phyloP scores from a whole-genome alignment of 2,329 filamentous ascomycete species.

The Xylariales sp. region DNA sequence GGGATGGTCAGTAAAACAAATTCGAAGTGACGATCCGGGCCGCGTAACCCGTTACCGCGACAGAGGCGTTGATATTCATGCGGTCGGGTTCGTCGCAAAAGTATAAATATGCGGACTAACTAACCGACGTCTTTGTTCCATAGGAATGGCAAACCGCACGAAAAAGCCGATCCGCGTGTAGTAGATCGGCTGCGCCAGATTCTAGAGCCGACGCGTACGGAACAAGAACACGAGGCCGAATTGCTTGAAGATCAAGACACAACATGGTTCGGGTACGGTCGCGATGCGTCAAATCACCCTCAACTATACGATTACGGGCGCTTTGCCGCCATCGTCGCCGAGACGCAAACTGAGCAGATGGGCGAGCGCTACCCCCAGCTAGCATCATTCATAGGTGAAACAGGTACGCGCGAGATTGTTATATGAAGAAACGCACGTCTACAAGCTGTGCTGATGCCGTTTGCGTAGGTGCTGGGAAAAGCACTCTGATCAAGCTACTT shows the following conservation, averaged over 20 bases:
- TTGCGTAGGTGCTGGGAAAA: conserved; percentile 58
- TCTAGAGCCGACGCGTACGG: conserved; percentile 48
- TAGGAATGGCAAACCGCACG: conserved; percentile 51
- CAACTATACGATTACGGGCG: conserved; percentile 53
- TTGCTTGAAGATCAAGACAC: conserved; percentile 50
- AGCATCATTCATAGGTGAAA: conserved; percentile 59
- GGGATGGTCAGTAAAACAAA: conserved; percentile 47
- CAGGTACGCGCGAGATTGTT: conserved; percentile 44
- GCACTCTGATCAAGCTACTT: conserved; percentile 61
- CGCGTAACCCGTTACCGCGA: conserved; percentile 24
- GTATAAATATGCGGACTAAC: conserved; percentile 21
- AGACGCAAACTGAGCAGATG: conserved; percentile 45
- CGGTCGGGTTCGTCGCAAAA: background rate
- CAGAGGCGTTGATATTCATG: conserved; percentile 6
- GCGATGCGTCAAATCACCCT: conserved; percentile 47
- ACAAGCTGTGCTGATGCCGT: conserved; percentile 6
- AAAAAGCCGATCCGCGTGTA: conserved; percentile 49
- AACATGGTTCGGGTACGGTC: conserved; percentile 51
- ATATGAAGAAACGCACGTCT: background rate
- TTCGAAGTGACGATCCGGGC: conserved; percentile 12
- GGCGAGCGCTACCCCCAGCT: conserved; percentile 52
- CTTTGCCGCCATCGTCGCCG: conserved; percentile 57
- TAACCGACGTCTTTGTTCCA: conserved; percentile 37
- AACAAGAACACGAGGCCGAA: conserved; percentile 49
- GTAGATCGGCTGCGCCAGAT: conserved; percentile 50